These are phyloP conservation scores for Termitomyces titanicus DNA, from an alignment of 768 basidiomycete genomes.

Conservation along the genomic window DNA sequence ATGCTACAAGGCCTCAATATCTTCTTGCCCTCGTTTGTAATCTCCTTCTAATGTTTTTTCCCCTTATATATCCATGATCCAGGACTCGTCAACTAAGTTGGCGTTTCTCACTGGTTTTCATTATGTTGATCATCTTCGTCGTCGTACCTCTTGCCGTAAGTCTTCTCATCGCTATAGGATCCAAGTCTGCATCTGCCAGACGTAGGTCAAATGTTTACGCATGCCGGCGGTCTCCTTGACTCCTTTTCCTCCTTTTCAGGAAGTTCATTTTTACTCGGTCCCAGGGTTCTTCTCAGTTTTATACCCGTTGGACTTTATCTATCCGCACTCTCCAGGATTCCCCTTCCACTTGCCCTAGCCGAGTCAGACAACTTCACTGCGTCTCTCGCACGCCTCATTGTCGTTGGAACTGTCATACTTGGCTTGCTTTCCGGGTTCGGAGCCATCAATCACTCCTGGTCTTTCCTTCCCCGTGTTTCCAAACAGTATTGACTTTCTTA, in stretches of 20 bases:
- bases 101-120: constrained; percentile 57
- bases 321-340: constrained; percentile 60
- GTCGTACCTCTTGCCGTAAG: constrained; percentile 63
- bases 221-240: background rate
- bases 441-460: constrained; percentile 66
- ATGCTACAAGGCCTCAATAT: constrained; percentile 64
- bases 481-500: constrained; percentile 15
- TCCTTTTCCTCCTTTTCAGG: background rate
- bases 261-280: constrained; percentile 22
- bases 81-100: constrained; percentile 69
- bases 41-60: background rate
- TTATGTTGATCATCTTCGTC: constrained; percentile 61
- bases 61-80: background rate
- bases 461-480: constrained; percentile 43
- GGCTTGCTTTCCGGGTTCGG: constrained; percentile 80
- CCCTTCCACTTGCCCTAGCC: constrained; percentile 52
- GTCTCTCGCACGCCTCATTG: constrained; percentile 60
- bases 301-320: constrained; percentile 54
- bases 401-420: constrained; percentile 76
- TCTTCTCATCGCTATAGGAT: constrained; percentile 48
- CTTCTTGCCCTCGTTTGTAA: constrained; percentile 45
- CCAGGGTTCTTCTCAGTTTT: constrained; percentile 38
- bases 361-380: constrained; percentile 41
- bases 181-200: constrained; percentile 18
- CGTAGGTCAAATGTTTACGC: constrained; percentile 13